Evolutionary conservation across 805 yeast species (phyloP), one percentile per base, ranked within the genome.

Genomic region (Saturnispora diversa): DNA sequence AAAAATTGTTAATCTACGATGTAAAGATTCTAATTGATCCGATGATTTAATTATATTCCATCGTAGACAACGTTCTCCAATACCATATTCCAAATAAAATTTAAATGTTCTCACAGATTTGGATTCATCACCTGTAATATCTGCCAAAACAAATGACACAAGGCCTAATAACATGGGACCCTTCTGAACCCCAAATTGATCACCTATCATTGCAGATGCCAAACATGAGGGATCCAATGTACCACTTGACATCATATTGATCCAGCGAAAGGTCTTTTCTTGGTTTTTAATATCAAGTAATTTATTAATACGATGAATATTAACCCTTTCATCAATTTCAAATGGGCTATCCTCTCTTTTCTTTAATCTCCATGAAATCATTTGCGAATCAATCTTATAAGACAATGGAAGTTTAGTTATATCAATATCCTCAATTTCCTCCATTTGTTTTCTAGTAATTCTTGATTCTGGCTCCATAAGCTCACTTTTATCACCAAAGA

Each of bases 61-160:
- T 50, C 75, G 74, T 50, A 87, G 64, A 40, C 87, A 63, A 42
- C 79, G 75, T 5, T 77, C 74, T 2, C 95, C 95, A 24, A 87
- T 75, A 6, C 97, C 98, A 54, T 92, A 92, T 55, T 88, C 95
- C 33, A 92, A 65, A 36, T 81, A 84, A n/a, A 92, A 64, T 44
- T 73, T 67, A 50, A 74, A 82, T 40, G 67, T 71, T 42, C 62
- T 50, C 39, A 66, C 35, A 2, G 70, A 31, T 6, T 15, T 60
- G 35, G 53, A 46, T 3, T 59, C 59, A 39, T 50, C 65, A 42
- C 59, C 57, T 1, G 77, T 65, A 8, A 68, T 58, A 47, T 76
- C 79, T 31, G 71, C 60, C 4, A 92, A 68, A 31, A 72, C 69
- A 31, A 87, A 66, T 5, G 85, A 81, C 19, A 92, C 54, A 58